Base-by-base conservation (phyloP, 106 monocot genomes). In the Apostasia shenzhenica region DNA sequence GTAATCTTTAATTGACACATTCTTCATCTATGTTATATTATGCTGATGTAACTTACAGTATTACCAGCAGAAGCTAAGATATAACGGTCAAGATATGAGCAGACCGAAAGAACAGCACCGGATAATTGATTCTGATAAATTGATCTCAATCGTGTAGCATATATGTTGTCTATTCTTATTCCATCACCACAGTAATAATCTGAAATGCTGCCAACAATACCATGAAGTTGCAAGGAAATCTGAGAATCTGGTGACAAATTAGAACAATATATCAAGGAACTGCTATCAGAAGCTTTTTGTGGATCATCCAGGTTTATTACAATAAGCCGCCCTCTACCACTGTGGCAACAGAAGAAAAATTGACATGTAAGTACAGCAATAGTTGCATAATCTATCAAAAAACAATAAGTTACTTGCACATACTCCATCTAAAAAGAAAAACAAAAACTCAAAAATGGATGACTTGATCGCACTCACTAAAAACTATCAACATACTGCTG, bases 61-160 rank as follows among this genome's bases (percentile, higher is more conserved):
- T 85, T 93, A 74, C 93, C 99, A 78, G 93, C 78, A 76, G 99
- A 89, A 54, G 81, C 92, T 79, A 99, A 66, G 52, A 99, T 61
- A 82, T 87, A 93, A 48, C 79, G 76, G 66, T 88, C 78, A 53
- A 90, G 77, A 80, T 85, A 99, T 45, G 90, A 60, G 54, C 87
- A 88, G 55, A 90, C 76, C 50, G 87, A 79, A 66, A 90, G 78
- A 41, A 99, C 90, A 59, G 81, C 93, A 50, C 99, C 99, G 65
- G 70, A 56, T 8, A 86, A 75, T 69, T 78, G 78, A 59, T 54
- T 41, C 6, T 81, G 77, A 72, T 72, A 71, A 67, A 85, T 4
- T 63, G 59, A 70, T 61, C 71, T 78, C 55, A 93, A 76, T 13
- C 79, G 75, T 4, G 75, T 77, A 72, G 80, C 59, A 4, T 75